phyloP scores from a whole-genome alignment of 2,329 filamentous ascomycete genomes.

The Colletotrichum truncatum region DNA sequence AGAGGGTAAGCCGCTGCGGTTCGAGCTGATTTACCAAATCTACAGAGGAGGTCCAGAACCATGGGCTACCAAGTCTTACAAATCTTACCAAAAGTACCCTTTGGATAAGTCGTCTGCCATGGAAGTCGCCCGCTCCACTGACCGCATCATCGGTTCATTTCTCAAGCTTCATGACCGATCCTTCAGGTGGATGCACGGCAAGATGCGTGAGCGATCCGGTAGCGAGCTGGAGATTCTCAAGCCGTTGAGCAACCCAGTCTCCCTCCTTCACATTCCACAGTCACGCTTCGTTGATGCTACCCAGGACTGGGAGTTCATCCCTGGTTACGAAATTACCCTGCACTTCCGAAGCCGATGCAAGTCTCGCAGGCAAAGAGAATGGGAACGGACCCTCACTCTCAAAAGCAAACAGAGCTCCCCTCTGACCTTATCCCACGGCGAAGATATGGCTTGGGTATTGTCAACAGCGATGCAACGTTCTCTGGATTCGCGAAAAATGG shows the following conservation, averaged over 20 bases:
- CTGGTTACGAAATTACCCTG: conserved; percentile 60
- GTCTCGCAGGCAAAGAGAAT: conserved; percentile 42
- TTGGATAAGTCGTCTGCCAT: conserved; percentile 53
- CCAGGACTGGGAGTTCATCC: conserved; percentile 55
- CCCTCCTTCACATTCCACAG: conserved; percentile 56
- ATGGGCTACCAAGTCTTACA: conserved; percentile 55
- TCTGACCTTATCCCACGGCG: conserved; percentile 54
- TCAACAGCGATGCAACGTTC: conserved; percentile 51
- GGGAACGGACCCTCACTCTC: conserved; percentile 52
- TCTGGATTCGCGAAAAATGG: conserved; percentile 50
- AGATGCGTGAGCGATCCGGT: conserved; percentile 48
- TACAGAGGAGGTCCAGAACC: conserved; percentile 46
- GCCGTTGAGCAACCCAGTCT: conserved; percentile 53
- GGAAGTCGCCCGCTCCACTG: conserved; percentile 57
- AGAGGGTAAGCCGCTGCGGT: conserved; percentile 56
- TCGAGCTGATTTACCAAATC: conserved; percentile 58
- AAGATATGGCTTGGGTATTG: conserved; percentile 56
- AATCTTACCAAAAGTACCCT: conserved; percentile 59
- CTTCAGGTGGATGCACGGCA: conserved; percentile 56
- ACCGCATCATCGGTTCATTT: conserved; percentile 61
- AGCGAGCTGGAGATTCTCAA: conserved; percentile 48
- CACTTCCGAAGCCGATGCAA: conserved; percentile 53
- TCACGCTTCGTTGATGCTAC: conserved; percentile 53
- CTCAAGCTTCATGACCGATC: conserved; percentile 58
- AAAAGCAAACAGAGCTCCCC: conserved; percentile 58